A percentile compares a stretch with the other conserved stretches of the same genome.
These are phyloP conservation scores for Phaseolus lunatus DNA, from an alignment of 306 rosid genomes.

Conservation along the genomic window DNA sequence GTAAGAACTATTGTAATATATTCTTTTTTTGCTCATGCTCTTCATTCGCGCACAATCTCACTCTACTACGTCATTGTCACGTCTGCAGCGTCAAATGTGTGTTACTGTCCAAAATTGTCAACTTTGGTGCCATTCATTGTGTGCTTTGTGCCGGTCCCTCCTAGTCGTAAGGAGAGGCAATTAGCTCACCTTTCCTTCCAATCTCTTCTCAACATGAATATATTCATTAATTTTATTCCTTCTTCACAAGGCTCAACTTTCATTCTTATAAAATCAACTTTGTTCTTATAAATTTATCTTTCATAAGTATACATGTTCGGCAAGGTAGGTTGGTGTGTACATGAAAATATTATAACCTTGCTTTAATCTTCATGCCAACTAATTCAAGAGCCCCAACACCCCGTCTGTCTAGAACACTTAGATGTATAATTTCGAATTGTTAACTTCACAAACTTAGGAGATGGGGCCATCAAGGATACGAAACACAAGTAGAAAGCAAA, in stretches of 20 bases:
- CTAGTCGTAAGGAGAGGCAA: constrained; percentile 49
- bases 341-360: constrained; percentile 67
- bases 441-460: constrained; percentile 17
- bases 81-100: too few species aligned
- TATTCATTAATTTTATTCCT: too few species aligned
- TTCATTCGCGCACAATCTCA: too few species aligned
- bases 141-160: constrained; percentile 60
- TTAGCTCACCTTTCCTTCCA: neutral
- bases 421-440: constrained; percentile 37
- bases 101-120: too few species aligned
- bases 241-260: neutral
- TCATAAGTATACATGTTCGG: constrained; percentile 1
- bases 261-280: neutral
- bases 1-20: too few species aligned
- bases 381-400: constrained; percentile 99
- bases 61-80: too few species aligned
- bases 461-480: neutral
- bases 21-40: too few species aligned
- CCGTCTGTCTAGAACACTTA: constrained; percentile 93
- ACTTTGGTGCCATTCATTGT: constrained; percentile 65
- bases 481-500: constrained; percentile 4
- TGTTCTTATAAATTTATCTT: neutral
- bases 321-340: neutral
- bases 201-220: neutral
- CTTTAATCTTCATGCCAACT: constrained; percentile 99